Evolutionary conservation across 768 basidiomycete species (phyloP), one percentile per base, ranked within the genome.

Genomic region (Mycena alexandri): DNA sequence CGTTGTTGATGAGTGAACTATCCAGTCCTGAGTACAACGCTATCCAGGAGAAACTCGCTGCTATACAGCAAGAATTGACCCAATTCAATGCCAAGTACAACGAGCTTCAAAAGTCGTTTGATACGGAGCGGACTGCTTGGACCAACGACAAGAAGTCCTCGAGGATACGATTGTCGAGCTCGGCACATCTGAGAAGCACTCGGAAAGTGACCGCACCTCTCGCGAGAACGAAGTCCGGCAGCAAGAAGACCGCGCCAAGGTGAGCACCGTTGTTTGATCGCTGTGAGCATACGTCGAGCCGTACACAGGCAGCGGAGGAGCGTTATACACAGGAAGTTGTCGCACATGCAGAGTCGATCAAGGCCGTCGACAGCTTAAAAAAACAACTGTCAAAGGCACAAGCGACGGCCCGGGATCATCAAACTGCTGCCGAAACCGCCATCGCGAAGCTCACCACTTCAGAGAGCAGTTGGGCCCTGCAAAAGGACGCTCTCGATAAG

Each of bases 161-260:
- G 93, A 96, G 72, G 93, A 89, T 69, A 90, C 92, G 14, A 93
- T 96, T 63, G 87, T 91, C 33, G 93, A 93, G 66, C 85, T 96
- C 79, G 90, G 86, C 61, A 88, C 87, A 2, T 92, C 92, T 0
- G 94, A 93, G 74, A 89, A 86, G 75, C 81, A 83, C 69, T 87
- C 85, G 0, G 89, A 90, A 73, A 90, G 77, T 62, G 90, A 90
- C 74, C 89, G 89, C 38, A 79, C 80, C 5, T 82, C 85, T 8
- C 87, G 90, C 58, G 91, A 92, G 72, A 86, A 82, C 44, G 89
- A 91, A 51, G 81, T 92, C n/a, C 88, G 85, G 16, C 81, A 84
- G 51, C 84, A 90, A 70, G 90, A 92, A 70, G 89, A 89, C 66
- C 86, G 93, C 25, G 89, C 89, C 16, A 87, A 89, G 82, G 93